Base-by-base conservation (phyloP, 1,284 basidiomycete genomes). In the Thecaphora thlaspeos region DNA sequence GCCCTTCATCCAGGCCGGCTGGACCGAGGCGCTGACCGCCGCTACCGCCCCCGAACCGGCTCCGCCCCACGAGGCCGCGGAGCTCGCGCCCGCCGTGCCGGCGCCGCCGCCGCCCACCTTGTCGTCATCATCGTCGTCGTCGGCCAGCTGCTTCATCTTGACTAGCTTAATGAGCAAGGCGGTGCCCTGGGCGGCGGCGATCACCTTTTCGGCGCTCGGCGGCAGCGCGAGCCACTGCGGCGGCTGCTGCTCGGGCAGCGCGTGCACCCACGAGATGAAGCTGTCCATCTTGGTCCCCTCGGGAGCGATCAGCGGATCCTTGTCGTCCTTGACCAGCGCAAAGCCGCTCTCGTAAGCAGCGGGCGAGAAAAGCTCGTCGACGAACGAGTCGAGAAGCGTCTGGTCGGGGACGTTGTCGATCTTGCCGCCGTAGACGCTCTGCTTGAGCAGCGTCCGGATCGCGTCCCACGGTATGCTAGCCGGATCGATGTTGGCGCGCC, bases 351-450 rank as follows among this genome's bases (percentile, higher is more conserved):
- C 75, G 58, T 74, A 77, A 19, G 73, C 73, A 1, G 47, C 48
- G 2, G 75, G 68, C n/a, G 62, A 71, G 43, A 77, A 76, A 7
- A 77, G 55, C 28, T 59, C 68, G 30, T 74, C 71, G 26, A 77
- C 73, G 34, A 77, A 74, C 23, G 71, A 67, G 43, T 77, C 71
- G 26, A 77, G 66, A 52, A 77, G 43, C 14, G 52, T 51, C 56
- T 76, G 76, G 47, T 77, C 76, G 5, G 71, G 60, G 8, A 44
- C 47, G 28, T 68, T 70, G 50, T 77, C 76, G 41, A 76, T 70
- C 61, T 74, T 75, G 41, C 75, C 70, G 9, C 76, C 76, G 51
- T 77, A 77, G 24, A 77, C 66, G 40, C 52, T 63, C 59, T 73
- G 61, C 46, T 73, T 70, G 39, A 77, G 66, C 21, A 76, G 51